Base-by-base conservation (phyloP, 2,329 filamentous ascomycete genomes). In the Ascocoryne sarcoides region DNA sequence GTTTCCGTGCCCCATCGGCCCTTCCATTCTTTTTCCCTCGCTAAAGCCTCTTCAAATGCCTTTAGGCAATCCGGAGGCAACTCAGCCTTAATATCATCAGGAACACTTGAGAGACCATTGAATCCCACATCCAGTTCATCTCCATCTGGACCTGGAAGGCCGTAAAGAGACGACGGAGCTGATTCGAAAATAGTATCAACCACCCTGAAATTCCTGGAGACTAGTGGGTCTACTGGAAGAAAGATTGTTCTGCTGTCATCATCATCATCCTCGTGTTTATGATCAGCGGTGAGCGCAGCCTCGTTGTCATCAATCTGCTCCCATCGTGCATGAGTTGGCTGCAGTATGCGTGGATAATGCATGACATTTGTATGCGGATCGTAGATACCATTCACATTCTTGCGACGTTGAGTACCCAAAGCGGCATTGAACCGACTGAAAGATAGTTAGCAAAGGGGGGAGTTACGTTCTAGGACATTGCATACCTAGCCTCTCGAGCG, bases 341-440 rank as follows among this genome's bases (percentile, higher is more conserved):
- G 92, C 75, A 88, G 94, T 56, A 74, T 83, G 47, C 77, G 76
- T 0, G 92, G 90, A 58, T 84, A 93, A 58, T 92, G 86, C 73
- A 95, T 83, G 44, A 75, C 65, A 61, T 98, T 98, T 39, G 92
- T 96, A 65, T 96, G 89, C 18, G 90, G 79, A 55, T 98, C 89
- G 63, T 96, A 96, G 39, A 90, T 75, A 36, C 92, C 92, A 17
- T 75, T 65, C 7, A 82, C 69, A 51, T 84, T 92, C 32, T 72
- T 32, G 14, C 51, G 49, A 40, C 92, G 83, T 39, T 79, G 69
- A 12, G 74, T 71, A 23, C 79, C 73, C 44, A 96, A 74, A 14
- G 71, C 68, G 15, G 83, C 73, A 62, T 96, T 98, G 68, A 92
- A 96, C 35, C 79, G 79, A 60, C 90, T 95, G 50, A 10, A 35